Percentiles rank a stretch among this genome's conserved stretches.
These are phyloP conservation scores for Metarhizium humberi DNA, from an alignment of 2,329 filamentous ascomycete genomes.

Conservation along the genomic window DNA sequence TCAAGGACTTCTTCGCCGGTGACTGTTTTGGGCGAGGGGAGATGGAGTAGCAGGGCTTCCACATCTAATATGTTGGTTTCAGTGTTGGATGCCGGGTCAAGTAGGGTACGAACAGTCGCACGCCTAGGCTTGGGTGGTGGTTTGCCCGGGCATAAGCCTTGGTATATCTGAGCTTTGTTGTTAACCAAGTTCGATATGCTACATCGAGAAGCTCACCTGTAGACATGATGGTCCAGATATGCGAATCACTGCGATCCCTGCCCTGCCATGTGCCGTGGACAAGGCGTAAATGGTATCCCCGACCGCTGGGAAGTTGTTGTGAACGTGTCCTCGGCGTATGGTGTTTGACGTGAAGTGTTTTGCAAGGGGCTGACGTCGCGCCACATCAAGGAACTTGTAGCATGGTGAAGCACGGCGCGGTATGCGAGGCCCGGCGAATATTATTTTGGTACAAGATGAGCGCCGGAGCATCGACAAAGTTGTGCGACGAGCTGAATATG, in stretches of 20 bases:
- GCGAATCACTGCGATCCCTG: slow-evolving; percentile 84
- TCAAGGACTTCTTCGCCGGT: slow-evolving; percentile 92
- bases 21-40: slow-evolving; percentile 70
- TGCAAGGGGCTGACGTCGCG: neutral
- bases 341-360: neutral
- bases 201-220: slow-evolving; percentile 29
- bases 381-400: neutral
- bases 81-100: slow-evolving; percentile 32
- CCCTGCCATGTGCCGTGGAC: slow-evolving; percentile 75
- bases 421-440: neutral
- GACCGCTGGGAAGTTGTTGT: slow-evolving; percentile 7
- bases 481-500: neutral
- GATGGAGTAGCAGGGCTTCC: slow-evolving; percentile 71
- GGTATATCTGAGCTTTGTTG: slow-evolving; percentile 34
- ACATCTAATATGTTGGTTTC: slow-evolving; percentile 56
- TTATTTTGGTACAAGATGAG: neutral
- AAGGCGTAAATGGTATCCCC: slow-evolving; percentile 79
- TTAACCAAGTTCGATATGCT: neutral
- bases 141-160: slow-evolving; percentile 38
- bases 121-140: slow-evolving; percentile 37
- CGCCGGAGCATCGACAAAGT: slow-evolving; percentile 6
- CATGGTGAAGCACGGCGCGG: neutral
- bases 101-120: slow-evolving; percentile 68
- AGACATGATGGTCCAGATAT: slow-evolving; percentile 72
- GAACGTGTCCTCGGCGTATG: neutral